Evolutionary conservation across 108 stramenopile species (phyloP), one percentile per base, ranked within the genome.

Genomic region (Mayamaea pseudoterrestris): DNA sequence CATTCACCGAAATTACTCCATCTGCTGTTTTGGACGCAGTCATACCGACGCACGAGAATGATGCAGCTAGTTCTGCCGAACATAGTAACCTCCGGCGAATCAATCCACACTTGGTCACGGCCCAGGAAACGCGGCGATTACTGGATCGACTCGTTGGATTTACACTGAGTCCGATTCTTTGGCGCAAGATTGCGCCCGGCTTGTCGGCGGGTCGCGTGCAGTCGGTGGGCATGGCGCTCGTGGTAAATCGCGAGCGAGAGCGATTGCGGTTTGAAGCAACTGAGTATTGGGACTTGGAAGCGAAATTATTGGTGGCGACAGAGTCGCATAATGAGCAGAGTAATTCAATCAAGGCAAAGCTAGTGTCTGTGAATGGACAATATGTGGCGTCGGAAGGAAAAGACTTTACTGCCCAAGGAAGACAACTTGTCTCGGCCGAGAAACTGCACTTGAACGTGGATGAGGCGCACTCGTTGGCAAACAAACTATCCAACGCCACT

Each of bases 201-300:
- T 62, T 90, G 14, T 79, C 77, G 34, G 89, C 89, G 3, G 89
- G 83, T 25, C 60, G 83, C 14, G 83, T 85, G 1, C 83, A 85
- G 61, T 65, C 62, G 35, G 83, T 80, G 20, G 83, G 71, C 6
- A 68, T 84, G 56, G 68, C 73, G 20, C 36, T 76, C 55, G 54
- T 66, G 17, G 74, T 76, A 21, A 60, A 68, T 46, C 70, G 84
- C 12, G 84, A 87, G 55, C 59, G 75, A 41, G 65, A 71, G 52
- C 71, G 84, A 22, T 62, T 87, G 62, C 27, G 27, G 42, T 78
- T 76, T 59, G 41, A 63, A 44, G 36, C 60, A 16, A 64, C 68
- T 11, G 77, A 74, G 20, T 86, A 78, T 50, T 69, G 66, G 61
- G 65, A 64, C 49, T 25, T 68, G 11, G 27, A 60, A 27, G 83